phyloP scores from a whole-genome alignment of 768 basidiomycete species.

The Mycena haematopus region DNA sequence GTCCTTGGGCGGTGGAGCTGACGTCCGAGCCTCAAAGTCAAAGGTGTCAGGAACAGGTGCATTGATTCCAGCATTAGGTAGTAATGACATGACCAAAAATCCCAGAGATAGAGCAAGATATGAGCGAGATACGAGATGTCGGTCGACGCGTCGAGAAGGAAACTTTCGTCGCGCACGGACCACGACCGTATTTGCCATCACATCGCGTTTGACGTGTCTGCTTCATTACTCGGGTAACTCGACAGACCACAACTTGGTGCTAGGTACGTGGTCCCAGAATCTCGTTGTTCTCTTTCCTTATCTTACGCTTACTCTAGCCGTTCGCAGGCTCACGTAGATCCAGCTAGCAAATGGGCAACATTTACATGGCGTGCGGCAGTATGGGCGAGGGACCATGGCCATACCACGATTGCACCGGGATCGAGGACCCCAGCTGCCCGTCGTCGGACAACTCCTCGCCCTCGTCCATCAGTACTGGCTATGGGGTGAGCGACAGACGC shows the following conservation, averaged over 20 bases:
- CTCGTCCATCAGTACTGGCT: not conserved
- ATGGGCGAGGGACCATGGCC: not conserved
- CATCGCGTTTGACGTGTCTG: too few species aligned
- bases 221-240: too few species aligned
- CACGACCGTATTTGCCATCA: too few species aligned
- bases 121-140: not conserved
- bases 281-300: constrained; percentile 16
- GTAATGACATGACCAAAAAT: not conserved
- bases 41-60: constrained; percentile 14
- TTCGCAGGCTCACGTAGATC: constrained; percentile 21
- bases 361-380: not conserved
- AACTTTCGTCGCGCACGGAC: constrained; percentile 1
- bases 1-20: not conserved
- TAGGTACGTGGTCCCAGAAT: too few species aligned
- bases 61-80: constrained; percentile 7
- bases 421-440: not conserved
- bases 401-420: not conserved
- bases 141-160: not conserved
- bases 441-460: not conserved
- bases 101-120: not conserved
- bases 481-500: not conserved
- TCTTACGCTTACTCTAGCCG: constrained; percentile 22
- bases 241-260: too few species aligned
- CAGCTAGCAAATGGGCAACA: not conserved
- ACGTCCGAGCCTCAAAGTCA: not conserved